Evolutionary conservation across 441 rosid species (phyloP), one percentile per base, ranked within the genome.

Genomic region (Geranium incanum): DNA sequence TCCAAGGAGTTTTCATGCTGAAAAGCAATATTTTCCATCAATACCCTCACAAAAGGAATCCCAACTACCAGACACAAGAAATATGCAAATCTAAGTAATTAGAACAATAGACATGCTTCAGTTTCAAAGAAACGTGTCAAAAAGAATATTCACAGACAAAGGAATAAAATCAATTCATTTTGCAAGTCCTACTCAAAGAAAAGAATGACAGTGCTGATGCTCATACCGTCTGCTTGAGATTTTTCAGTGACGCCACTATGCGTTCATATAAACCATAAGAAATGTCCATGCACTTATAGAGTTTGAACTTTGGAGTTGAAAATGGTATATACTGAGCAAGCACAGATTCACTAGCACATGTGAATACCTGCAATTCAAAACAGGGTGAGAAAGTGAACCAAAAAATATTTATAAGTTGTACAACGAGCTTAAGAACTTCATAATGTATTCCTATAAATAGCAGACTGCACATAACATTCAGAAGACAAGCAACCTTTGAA

Each of bases 401-500:
- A 69, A 21, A 57, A 23, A 41, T 28, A 37, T 37, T 11, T 15
- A 6, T 36, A 9, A 23, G 15, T 33, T 13, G n/a, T 36, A 18
- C 4, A 55, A 18, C 66, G n/a, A 19, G 60, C n/a, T 0, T 45
- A 59, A 48, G 3, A 50, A 12, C 3, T 50, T 11, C 57, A 50
- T 11, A 50, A 15, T 50, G 6, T 57, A 57, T 16, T 57, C 63
- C 18, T 57, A 57, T 16, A 6, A 63, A 23, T 60, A 66, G 60
- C 68, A 5, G 23, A 66, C 3, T 15, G 41, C 36, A 3, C 70
- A 13, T 23, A 48, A 41, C 43, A 77, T 68, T 43, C 66, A 80
- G 75, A 78, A 72, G 43, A 68, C 59, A 73, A 81, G 21, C 6
- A 78, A 95, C 98, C 99, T 95, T 95, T 16, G 98, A 89, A 76